These are phyloP conservation scores for Trifolium dubium DNA, from an alignment of 306 rosid species.

Conservation along the genomic window DNA sequence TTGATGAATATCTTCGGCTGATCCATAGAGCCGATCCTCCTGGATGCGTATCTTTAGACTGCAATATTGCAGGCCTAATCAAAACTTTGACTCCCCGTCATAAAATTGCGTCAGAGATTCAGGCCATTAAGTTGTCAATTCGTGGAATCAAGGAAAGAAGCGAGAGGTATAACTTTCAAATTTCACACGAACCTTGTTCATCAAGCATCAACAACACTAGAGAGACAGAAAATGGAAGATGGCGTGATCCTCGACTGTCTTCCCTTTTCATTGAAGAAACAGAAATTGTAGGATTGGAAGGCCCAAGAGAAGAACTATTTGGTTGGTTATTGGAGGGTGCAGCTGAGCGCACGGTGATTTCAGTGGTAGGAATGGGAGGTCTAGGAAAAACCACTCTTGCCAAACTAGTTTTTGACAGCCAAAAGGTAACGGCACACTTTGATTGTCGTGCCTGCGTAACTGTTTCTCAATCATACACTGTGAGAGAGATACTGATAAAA, in stretches of 20 bases:
- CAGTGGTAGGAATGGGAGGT: constrained; percentile 25
- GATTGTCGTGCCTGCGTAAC: not conserved
- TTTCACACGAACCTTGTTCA: not conserved
- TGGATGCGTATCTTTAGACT: not conserved
- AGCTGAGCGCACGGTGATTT: constrained; percentile 6
- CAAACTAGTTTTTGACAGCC: constrained; percentile 11
- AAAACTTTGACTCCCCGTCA: not conserved
- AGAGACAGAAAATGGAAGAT: constrained; percentile 7
- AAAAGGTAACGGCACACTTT: not conserved
- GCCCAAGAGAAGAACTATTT: not conserved
- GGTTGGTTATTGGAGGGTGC: constrained; percentile 12
- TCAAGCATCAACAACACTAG: not conserved
- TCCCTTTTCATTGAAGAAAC: constrained; percentile 13
- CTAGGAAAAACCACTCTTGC: not conserved
- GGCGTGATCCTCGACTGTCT: constrained; percentile 12
- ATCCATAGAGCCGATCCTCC: not conserved
- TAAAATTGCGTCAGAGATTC: not conserved
- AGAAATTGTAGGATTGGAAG: constrained; percentile 1
- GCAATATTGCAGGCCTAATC: not conserved
- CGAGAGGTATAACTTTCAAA: not conserved
- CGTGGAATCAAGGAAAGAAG: not conserved
- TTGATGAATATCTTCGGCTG: not conserved
- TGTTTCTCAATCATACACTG: not conserved
- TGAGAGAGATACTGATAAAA: not conserved
- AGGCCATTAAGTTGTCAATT: not conserved